Evolutionary conservation across 1,284 basidiomycete species (phyloP).

Genomic region (Xerocomus nothofagi): DNA sequence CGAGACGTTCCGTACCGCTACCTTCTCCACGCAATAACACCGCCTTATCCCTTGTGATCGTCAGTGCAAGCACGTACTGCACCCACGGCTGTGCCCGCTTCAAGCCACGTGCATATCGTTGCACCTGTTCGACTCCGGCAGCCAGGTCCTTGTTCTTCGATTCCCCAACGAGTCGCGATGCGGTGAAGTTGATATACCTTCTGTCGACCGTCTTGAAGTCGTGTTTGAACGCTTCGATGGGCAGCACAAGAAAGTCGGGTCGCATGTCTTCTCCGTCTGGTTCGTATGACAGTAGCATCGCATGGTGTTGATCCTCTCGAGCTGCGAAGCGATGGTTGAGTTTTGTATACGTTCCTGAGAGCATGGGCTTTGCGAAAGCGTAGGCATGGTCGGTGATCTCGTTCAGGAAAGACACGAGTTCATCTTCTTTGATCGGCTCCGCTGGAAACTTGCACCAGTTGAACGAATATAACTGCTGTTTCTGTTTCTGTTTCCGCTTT

Average conservation of each 20-base stretch:
- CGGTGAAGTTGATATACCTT: slow-evolving; percentile 12
- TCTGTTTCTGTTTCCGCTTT: not conserved
- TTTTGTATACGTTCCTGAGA: not conserved
- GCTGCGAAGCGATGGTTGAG: slow-evolving; percentile 9
- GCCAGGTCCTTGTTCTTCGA: not conserved
- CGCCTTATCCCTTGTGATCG: slow-evolving; percentile 6
- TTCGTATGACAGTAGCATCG: slow-evolving; percentile 13
- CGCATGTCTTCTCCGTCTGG: slow-evolving; percentile 14
- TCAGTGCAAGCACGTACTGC: slow-evolving; percentile 8
- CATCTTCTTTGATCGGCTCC: slow-evolving; percentile 1
- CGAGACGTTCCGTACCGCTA: slow-evolving; percentile 8
- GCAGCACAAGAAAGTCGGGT: slow-evolving; percentile 17
- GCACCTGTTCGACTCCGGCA: slow-evolving; percentile 1
- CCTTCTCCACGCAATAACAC: slow-evolving; percentile 10
- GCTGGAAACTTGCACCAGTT: slow-evolving; percentile 5
- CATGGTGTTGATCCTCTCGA: not conserved
- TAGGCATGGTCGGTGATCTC: slow-evolving; percentile 1
- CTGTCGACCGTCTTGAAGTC: slow-evolving; percentile 1
- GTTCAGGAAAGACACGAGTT: slow-evolving; percentile 13
- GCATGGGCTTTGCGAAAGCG: not conserved
- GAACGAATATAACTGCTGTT: slow-evolving; percentile 1
- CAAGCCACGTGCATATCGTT: slow-evolving; percentile 4
- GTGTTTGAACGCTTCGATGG: slow-evolving; percentile 6
- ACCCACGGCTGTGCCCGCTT: slow-evolving; percentile 13
- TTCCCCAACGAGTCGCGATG: slow-evolving; percentile 4